Percentiles rank a stretch among this genome's conserved stretches.
These are phyloP conservation scores for Pterula multifida DNA, from an alignment of 1,284 basidiomycete genomes.

Conservation along the genomic window DNA sequence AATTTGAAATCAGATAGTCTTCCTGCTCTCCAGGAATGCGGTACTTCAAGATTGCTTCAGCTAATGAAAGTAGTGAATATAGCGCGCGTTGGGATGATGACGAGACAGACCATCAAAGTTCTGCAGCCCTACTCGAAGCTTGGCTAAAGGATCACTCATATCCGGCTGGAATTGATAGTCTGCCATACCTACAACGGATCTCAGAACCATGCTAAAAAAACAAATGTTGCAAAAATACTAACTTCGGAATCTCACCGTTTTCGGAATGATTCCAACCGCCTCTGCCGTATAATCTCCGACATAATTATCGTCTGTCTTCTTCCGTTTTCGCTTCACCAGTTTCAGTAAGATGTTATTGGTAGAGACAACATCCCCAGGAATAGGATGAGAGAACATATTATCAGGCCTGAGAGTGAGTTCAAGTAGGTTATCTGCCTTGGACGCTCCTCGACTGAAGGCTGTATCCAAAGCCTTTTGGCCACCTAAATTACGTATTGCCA, in stretches of 20 bases:
- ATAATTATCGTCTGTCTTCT: slow-evolving; percentile 26
- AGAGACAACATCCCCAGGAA: slow-evolving; percentile 65
- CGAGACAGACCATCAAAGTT: slow-evolving; percentile 59
- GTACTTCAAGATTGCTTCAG: slow-evolving; percentile 62
- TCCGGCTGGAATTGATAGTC: slow-evolving; percentile 83
- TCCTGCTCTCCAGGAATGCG: slow-evolving; percentile 54
- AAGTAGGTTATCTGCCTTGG: slow-evolving; percentile 47
- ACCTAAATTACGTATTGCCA: slow-evolving; percentile 56
- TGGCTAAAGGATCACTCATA: slow-evolving; percentile 53
- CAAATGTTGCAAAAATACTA: slow-evolving; percentile 20
- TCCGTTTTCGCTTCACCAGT: slow-evolving; percentile 59
- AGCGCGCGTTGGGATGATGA: neutral
- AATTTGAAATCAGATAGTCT: slow-evolving; percentile 33
- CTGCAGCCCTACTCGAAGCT: slow-evolving; percentile 62
- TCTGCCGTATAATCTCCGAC: slow-evolving; percentile 73
- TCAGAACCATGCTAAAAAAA: slow-evolving; percentile 4
- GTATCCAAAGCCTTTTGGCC: slow-evolving; percentile 58
- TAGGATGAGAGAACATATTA: slow-evolving; percentile 70
- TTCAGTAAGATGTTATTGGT: slow-evolving; percentile 76
- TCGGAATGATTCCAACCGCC: slow-evolving; percentile 64
- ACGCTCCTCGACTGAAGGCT: slow-evolving; percentile 55
- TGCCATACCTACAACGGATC: slow-evolving; percentile 58
- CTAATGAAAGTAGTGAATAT: slow-evolving; percentile 23
- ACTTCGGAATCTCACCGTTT: slow-evolving; percentile 87
- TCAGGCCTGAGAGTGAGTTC: slow-evolving; percentile 66